Base-by-base conservation (phyloP, 2,329 filamentous ascomycete species). In the Fonsecaea erecta region DNA sequence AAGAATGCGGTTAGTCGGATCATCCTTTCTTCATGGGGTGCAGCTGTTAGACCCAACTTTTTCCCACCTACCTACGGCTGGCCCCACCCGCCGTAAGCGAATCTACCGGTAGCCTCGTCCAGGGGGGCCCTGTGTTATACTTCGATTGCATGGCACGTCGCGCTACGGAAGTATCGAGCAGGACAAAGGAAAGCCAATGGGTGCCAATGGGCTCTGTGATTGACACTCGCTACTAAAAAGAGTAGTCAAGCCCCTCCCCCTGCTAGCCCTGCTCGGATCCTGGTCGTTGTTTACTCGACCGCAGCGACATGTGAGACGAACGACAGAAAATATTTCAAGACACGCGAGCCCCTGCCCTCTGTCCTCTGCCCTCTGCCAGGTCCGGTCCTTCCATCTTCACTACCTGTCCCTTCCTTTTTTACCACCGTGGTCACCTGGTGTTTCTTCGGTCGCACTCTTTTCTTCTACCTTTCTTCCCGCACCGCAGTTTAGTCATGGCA, bases 281-380 rank as follows among this genome's bases (percentile, higher is more conserved):
- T 46, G n/a, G 52, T 58, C 30, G 26, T 58, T 48, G 43, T 58
- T 48, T 37, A 48, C 55, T 32, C 26, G 9, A 32, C 52, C 48
- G 55, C 55, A 48, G 37, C 30, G 55, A 48, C 5, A 43, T 14
- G 55, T 46, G 37, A 58, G 37, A 48, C 55, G 55, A 58, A 4
- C 24, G 16, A 48, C 24, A n/a, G 37, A 24, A 48, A 48, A n/a
- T 58, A 58, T 58, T 58, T 58, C 21, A 58, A 57, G 18, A 18
- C 34, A 18, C 55, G 5, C 34, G 55, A 28, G 24, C 12, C 55
- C 55, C 55, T 37, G 14, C 26, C 37, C 24, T 46, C 43, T 24
- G 7, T 5, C 43, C 18, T 48, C 26, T 16, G 26, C 43, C 5
- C 43, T 8, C n/a, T n/a, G n/a, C n/a, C n/a, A n/a, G 43, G 9